A percentile compares a stretch with the other conserved stretches of the same genome.
phyloP scores from a whole-genome alignment of 768 basidiomycete genomes.

The Cystobasidium tubakii region DNA sequence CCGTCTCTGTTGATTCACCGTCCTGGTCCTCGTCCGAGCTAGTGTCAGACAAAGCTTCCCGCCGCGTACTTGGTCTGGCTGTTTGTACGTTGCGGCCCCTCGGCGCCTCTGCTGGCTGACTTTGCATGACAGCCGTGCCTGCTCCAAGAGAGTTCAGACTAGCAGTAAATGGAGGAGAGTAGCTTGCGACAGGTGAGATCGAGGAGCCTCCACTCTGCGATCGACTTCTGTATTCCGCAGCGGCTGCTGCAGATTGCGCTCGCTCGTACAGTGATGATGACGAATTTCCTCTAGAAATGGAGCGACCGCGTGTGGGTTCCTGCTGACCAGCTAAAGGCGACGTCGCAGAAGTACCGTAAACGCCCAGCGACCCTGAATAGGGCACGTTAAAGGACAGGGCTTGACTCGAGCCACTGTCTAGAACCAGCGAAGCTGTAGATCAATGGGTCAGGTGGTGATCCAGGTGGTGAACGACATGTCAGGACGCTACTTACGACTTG shows the following conservation, averaged over 20 bases:
- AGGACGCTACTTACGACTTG: not conserved
- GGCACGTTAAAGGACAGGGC: not conserved
- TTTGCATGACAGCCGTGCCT: slow-evolving; percentile 31
- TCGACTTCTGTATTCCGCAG: slow-evolving; percentile 4
- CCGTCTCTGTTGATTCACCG: not conserved
- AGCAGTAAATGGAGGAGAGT: slow-evolving; percentile 30
- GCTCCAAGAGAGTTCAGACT: slow-evolving; percentile 26
- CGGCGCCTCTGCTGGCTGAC: slow-evolving; percentile 8
- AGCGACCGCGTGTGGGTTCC: slow-evolving; percentile 26
- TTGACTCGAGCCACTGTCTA: not conserved
- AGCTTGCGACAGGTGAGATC: slow-evolving; percentile 16
- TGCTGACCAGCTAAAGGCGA: not conserved
- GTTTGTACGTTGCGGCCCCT: slow-evolving; percentile 14
- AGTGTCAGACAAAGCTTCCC: slow-evolving; percentile 7
- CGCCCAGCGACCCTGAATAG: not conserved
- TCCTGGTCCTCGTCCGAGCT: slow-evolving; percentile 10
- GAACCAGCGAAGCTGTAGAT: not conserved
- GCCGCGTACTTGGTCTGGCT: slow-evolving; percentile 7
- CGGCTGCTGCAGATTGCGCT: slow-evolving; percentile 12
- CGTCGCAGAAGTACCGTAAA: slow-evolving; percentile 4
- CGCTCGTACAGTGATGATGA: slow-evolving; percentile 27
- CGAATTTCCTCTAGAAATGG: slow-evolving; percentile 28
- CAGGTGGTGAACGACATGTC: too few relatives aligned
- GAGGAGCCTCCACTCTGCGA: slow-evolving; percentile 24
- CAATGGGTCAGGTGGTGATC: not conserved